A percentile compares a stretch with the other conserved stretches of the same genome.
Conservation (phyloP, 2,329 filamentous ascomycete species). For the Ceratocystis papillata region DNA sequence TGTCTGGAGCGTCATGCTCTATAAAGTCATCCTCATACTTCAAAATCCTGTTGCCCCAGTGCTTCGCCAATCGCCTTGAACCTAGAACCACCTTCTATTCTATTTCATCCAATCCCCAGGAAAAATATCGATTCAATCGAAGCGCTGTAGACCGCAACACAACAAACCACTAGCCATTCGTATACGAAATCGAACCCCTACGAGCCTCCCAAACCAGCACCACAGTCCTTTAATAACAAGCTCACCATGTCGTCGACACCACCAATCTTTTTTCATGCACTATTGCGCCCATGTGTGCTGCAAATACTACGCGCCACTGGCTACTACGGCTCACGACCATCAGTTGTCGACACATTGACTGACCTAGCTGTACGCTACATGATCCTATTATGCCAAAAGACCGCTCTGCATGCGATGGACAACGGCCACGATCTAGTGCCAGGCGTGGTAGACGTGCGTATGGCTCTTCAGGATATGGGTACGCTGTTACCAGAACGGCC, state of each 20-base stretch:
- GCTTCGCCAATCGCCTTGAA: conserved; percentile 1
- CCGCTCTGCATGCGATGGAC: conserved; percentile 58
- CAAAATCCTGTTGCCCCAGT: not conserved
- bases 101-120: not conserved
- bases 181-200: not conserved
- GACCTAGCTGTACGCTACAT: conserved; percentile 79
- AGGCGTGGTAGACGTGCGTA: conserved; percentile 62
- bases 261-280: conserved; percentile 52
- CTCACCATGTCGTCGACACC: conserved; percentile 38
- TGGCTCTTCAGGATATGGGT: conserved; percentile 74
- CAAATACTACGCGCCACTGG: conserved; percentile 87
- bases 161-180: not conserved
- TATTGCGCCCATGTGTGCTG: conserved; percentile 75
- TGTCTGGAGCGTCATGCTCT: conserved; percentile 3
- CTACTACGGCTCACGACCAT: conserved; percentile 71
- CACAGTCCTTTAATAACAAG: not conserved
- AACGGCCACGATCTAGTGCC: conserved; percentile 49
- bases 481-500: conserved; percentile 58
- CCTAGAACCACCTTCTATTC: not conserved
- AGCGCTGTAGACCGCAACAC: not conserved
- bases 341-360: conserved; percentile 76
- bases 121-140: not conserved
- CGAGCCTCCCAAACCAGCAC: not conserved
- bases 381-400: conserved; percentile 58
- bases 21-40: not conserved